phyloP scores from a whole-genome alignment of 2,329 filamentous ascomycete species.

The Trichoderma sp. region DNA sequence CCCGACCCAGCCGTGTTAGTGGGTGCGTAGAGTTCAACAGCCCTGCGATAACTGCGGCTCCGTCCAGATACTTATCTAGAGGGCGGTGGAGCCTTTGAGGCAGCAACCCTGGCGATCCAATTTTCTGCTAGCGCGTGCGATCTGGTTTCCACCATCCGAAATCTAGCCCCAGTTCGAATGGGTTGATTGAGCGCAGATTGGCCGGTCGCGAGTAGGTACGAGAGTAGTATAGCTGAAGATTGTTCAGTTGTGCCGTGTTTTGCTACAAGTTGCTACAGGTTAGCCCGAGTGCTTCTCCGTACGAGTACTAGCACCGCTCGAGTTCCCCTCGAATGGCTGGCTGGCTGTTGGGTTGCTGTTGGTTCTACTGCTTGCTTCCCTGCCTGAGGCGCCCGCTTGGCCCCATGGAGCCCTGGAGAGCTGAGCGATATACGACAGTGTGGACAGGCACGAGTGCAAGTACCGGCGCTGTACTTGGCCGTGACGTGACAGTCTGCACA shows the following conservation, averaged over 20 bases:
- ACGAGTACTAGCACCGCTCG: background rate
- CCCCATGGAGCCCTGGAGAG: background rate
- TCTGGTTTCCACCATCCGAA: constrained; percentile 12
- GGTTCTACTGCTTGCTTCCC: background rate
- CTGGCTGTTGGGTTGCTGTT: background rate
- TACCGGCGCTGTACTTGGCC: background rate
- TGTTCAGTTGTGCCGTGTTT: too few relatives aligned
- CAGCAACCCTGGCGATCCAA: constrained; percentile 17
- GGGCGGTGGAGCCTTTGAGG: background rate
- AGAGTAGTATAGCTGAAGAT: too few relatives aligned
- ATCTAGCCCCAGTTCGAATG: background rate
- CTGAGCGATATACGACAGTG: constrained; percentile 3
- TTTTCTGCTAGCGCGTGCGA: constrained; percentile 18
- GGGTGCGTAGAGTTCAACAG: accelerated
- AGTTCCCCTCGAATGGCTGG: too few relatives aligned
- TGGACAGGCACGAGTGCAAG: too few relatives aligned
- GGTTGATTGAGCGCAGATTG: background rate
- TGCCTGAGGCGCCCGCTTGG: background rate
- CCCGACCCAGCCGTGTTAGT: constrained; percentile 9
- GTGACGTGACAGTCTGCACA: background rate
- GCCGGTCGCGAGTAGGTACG: background rate
- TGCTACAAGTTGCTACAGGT: background rate
- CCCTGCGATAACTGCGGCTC: background rate
- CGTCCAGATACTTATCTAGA: background rate
- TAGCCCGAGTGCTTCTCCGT: background rate